phyloP scores from a whole-genome alignment of 2,329 filamentous ascomycete species.

The Fusarium newnesense region DNA sequence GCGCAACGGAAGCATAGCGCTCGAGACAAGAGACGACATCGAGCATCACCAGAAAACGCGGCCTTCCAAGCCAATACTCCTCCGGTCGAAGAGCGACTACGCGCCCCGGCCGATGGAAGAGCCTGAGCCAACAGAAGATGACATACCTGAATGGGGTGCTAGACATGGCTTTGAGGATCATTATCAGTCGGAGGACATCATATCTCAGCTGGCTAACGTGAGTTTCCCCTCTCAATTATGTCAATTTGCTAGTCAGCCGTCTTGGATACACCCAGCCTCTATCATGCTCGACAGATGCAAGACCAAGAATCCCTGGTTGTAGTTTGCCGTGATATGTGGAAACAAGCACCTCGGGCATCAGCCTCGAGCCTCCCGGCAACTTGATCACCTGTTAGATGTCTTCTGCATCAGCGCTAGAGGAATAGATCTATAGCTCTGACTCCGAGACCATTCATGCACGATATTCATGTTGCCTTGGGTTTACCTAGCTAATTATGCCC shows the following conservation, averaged over 20 bases:
- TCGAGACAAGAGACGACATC: slow-evolving; percentile 47
- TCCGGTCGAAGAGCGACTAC: slow-evolving; percentile 68
- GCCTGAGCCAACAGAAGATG: slow-evolving; percentile 56
- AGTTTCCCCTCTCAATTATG: slow-evolving; percentile 50
- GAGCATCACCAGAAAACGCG: slow-evolving; percentile 51
- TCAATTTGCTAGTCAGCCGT: slow-evolving; percentile 16
- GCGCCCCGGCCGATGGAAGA: slow-evolving; percentile 55
- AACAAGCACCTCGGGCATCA: background rate
- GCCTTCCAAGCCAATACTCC: slow-evolving; percentile 60
- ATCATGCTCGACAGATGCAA: slow-evolving; percentile 9
- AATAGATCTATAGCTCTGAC: background rate
- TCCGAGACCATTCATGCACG: background rate
- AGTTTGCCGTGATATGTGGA: slow-evolving; percentile 4
- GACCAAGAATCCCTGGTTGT: background rate
- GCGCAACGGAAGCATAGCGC: slow-evolving; percentile 48
- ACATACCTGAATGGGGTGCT: slow-evolving; percentile 65
- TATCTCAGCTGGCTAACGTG: slow-evolving; percentile 84
- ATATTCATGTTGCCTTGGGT: background rate
- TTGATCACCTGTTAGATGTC: background rate
- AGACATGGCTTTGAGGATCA: slow-evolving; percentile 94
- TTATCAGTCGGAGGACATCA: slow-evolving; percentile 89
- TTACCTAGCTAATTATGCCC: slow-evolving; percentile 21
- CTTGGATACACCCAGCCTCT: slow-evolving; percentile 50
- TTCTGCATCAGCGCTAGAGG: background rate
- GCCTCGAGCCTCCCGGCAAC: background rate